Conservation (phyloP, 176 grass and related monocot species). For the Carex pumila region DNA sequence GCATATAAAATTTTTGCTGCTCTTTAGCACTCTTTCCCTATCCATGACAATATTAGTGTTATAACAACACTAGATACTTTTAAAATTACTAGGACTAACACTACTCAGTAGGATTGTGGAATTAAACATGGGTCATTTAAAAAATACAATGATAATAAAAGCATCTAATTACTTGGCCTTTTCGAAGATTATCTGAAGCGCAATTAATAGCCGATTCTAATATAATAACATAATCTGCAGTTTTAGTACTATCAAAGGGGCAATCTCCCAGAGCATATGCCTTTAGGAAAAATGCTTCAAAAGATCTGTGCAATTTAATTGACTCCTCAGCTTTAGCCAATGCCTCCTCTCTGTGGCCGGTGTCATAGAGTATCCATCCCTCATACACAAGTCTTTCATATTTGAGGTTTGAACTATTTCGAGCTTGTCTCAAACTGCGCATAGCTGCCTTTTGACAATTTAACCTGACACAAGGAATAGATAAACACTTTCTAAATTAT, state of each 20-base stretch:
- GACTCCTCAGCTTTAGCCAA: conserved; percentile 81
- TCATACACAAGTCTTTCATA: conserved; percentile 91
- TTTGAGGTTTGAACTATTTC: conserved; percentile 54
- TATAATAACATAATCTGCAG: conserved; percentile 63
- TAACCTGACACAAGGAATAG: conserved; percentile 31
- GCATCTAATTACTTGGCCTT: conserved; percentile 50
- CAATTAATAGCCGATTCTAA: conserved; percentile 80
- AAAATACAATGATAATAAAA: neutral
- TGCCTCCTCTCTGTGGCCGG: conserved; percentile 78
- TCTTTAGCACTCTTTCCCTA: neutral
- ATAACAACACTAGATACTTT: neutral
- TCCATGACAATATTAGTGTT: neutral
- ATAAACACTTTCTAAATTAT: neutral
- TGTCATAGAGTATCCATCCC: conserved; percentile 94
- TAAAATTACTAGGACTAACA: neutral
- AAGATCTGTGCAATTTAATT: conserved; percentile 64
- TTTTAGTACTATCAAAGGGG: conserved; percentile 45
- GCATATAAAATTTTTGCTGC: neutral
- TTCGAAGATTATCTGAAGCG: conserved; percentile 90
- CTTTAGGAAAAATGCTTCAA: conserved; percentile 92
- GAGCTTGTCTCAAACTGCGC: conserved; percentile 61
- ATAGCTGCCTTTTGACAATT: conserved; percentile 91
- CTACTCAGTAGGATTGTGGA: neutral
- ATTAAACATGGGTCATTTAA: neutral
- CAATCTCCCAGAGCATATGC: conserved; percentile 84